Evolutionary conservation across 2,329 filamentous ascomycete species (phyloP).

Genomic region (Colletotrichum viniferum): DNA sequence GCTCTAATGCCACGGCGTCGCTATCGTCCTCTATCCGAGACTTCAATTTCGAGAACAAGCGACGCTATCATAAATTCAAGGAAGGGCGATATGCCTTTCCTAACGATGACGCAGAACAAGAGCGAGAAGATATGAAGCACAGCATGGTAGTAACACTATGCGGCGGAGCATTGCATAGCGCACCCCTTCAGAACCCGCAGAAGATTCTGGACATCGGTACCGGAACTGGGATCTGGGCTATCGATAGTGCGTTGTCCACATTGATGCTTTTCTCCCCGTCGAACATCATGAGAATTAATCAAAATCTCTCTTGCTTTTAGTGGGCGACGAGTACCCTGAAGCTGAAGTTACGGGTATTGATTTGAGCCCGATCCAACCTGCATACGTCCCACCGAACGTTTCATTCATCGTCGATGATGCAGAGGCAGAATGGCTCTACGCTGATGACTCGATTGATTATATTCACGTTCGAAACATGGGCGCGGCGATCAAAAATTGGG

Average conservation of each 20-base stretch:
- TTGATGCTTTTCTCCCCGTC: neutral
- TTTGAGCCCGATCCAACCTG: conserved; percentile 13
- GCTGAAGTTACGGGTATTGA: neutral
- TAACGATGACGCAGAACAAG: conserved; percentile 49
- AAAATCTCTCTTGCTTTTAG: conserved; percentile 18
- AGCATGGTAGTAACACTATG: conserved; percentile 27
- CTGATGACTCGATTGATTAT: conserved; percentile 46
- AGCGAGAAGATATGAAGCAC: conserved; percentile 40
- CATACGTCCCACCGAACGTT: conserved; percentile 50
- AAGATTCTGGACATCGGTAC: conserved; percentile 1
- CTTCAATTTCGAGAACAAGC: conserved; percentile 45
- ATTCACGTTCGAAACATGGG: conserved; percentile 28
- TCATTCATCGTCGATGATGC: conserved; percentile 49
- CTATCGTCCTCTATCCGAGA: conserved; percentile 39
- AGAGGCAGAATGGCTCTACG: conserved; percentile 42
- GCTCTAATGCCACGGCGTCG: neutral
- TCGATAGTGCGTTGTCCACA: conserved; percentile 46
- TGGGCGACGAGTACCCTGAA: conserved; percentile 27
- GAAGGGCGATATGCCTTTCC: conserved; percentile 42
- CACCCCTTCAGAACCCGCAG: neutral
- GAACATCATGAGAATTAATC: neutral
- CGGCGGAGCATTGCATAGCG: neutral
- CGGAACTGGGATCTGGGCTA: conserved; percentile 60
- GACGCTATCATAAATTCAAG: conserved; percentile 45
- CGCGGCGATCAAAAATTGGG: neutral